phyloP scores from a whole-genome alignment of 2,329 filamentous ascomycete genomes.

The Clonostachys chloroleuca region DNA sequence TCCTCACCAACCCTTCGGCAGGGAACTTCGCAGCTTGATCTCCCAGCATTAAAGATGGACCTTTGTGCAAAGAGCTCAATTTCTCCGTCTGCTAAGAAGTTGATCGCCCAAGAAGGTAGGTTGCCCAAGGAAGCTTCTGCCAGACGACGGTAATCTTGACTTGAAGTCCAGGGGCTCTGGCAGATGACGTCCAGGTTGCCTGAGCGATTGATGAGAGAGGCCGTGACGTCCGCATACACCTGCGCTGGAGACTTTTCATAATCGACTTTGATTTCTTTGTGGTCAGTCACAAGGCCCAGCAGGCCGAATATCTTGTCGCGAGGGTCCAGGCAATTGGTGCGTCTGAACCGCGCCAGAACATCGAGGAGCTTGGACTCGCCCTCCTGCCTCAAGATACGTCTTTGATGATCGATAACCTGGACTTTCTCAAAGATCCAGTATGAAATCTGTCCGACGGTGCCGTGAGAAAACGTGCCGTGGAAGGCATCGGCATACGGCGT shows the following conservation, averaged over 20 bases:
- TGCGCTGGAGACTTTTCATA: background rate
- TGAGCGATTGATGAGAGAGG: background rate
- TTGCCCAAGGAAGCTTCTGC: no score
- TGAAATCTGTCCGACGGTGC: background rate
- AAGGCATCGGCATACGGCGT: constrained; percentile 1
- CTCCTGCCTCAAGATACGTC: background rate
- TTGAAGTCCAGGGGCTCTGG: constrained; percentile 1
- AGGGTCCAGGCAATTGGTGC: background rate
- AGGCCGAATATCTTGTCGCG: background rate
- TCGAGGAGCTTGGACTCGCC: background rate
- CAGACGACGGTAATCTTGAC: no score
- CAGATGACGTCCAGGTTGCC: constrained; percentile 2
- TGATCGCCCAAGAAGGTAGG: background rate
- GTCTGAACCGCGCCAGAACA: background rate
- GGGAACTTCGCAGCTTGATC: background rate
- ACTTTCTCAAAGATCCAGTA: background rate
- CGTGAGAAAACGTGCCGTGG: background rate
- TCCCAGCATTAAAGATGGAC: constrained; percentile 2
- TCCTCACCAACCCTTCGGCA: background rate
- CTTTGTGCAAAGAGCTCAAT: constrained; percentile 2
- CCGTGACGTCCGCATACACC: background rate
- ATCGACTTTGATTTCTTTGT: background rate
- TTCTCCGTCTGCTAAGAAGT: background rate
- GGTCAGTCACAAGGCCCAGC: background rate
- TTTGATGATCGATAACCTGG: background rate